Evolutionary conservation across 768 basidiomycete genomes (phyloP), one percentile per base, ranked within the genome.

Genomic region (Lactarius indigo): DNA sequence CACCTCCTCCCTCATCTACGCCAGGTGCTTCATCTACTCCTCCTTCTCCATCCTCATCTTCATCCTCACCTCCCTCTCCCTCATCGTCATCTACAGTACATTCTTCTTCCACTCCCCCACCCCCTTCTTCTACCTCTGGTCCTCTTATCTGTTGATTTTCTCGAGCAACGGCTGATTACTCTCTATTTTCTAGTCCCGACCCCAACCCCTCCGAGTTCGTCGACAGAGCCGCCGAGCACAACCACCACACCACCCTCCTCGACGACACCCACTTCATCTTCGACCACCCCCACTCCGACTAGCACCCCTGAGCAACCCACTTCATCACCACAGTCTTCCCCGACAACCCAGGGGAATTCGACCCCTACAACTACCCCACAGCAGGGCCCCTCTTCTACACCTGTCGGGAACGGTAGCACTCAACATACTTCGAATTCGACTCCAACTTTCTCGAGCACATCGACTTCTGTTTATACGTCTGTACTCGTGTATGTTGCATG

Each of bases 21-120:
- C 39, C 68, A 39, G 59, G 57, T 30, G 58, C 71, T 9, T 44
- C 64, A 5, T 63, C 69, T 28, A 64, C 47, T 26, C 59, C 72
- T 23, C 56, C 63, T 28, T 62, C 64, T 7, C 65, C 68, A 30
- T 50, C 54, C 1, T 54, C 64, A 5, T 57, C 56, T 13, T 41
- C 65, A 37, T 31, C 33, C 42, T 56, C 65, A 9, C 54, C 50
- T 17, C 33, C 60, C 20, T 57, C 63, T 0, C 52, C 67, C n/a
- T 44, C 55, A 33, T 30, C 69, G 12, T 33, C 65, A 30, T 26
- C 33, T 61, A 33, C 64, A 47, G 57, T 56, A 41, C 30, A 2
- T 35, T 3, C 31, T n/a, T 50, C 60, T 2, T 52, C 59, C 10
- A 17, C 37, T n/a, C 7, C 39, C 23, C 12, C 13, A 37, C 61